Conservation (phyloP, 257 asterid genomes). For the Paraleonurus japonicus region DNA sequence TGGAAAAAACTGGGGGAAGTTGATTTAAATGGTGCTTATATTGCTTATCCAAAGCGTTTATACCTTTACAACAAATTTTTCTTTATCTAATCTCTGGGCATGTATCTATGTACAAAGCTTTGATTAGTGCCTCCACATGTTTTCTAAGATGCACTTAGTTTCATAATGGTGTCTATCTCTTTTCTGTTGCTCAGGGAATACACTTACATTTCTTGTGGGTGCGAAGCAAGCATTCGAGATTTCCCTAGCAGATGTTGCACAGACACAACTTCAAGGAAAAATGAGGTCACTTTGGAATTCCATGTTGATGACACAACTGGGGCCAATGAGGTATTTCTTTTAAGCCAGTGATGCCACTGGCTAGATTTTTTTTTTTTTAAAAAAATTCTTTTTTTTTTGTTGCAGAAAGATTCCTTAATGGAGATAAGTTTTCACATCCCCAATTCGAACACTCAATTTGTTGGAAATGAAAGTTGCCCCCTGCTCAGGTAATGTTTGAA, state of each 20-base stretch:
- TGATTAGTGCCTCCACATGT: neutral
- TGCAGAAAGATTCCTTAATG: constrained; percentile 95
- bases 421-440: constrained; percentile 95
- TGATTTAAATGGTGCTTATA: constrained; percentile 68
- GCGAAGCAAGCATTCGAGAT: constrained; percentile 88
- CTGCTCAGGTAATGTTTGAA: constrained; percentile 64
- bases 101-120: neutral
- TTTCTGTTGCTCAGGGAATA: constrained; percentile 53
- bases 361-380: neutral
- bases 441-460: constrained; percentile 75
- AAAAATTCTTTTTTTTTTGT: neutral
- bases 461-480: constrained; percentile 80
- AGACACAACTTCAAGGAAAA: constrained; percentile 94
- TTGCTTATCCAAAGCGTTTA: constrained; percentile 4
- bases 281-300: constrained; percentile 86
- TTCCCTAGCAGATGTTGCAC: constrained; percentile 88
- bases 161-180: neutral
- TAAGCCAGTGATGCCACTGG: neutral
- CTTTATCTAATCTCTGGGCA: neutral
- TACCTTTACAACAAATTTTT: neutral
- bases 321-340: constrained; percentile 65
- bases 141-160: neutral
- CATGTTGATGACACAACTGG: constrained; percentile 95
- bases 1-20: constrained; percentile 95
- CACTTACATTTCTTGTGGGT: constrained; percentile 71